Evolutionary conservation across 495 filamentous ascomycete species (phyloP).

Genomic region (Podospora conica): DNA sequence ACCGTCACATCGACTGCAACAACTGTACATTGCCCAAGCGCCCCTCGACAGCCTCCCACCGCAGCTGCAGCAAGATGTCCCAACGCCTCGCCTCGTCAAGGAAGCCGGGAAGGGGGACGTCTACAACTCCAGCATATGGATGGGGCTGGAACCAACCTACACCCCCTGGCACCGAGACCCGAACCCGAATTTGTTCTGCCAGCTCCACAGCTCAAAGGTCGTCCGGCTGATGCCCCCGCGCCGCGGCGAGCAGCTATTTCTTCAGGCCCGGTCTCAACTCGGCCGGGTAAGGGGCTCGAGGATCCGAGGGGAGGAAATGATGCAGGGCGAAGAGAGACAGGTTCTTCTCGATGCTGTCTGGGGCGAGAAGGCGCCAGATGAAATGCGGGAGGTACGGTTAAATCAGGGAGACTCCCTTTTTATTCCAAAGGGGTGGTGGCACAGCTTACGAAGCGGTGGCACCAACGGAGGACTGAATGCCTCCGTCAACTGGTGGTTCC

Average conservation of each 20-base stretch:
- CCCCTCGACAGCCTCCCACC: constrained; percentile 59
- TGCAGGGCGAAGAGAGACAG: constrained; percentile 66
- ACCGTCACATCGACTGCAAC: constrained; percentile 10
- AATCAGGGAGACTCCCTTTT: constrained; percentile 68
- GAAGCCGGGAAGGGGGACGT: constrained; percentile 63
- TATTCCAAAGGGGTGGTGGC: constrained; percentile 94
- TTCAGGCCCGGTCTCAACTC: constrained; percentile 44
- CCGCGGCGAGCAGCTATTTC: constrained; percentile 56
- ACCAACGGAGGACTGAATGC: constrained; percentile 28
- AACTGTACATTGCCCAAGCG: constrained; percentile 80
- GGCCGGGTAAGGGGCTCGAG: constrained; percentile 44
- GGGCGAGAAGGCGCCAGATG: constrained; percentile 36
- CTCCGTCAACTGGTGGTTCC: constrained; percentile 91
- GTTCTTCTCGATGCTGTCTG: constrained; percentile 65
- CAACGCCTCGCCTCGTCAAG: constrained; percentile 57
- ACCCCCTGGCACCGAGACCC: constrained; percentile 90
- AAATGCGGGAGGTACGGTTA: constrained; percentile 47
- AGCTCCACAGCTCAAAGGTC: constrained; percentile 67
- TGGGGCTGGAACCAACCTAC: constrained; percentile 76
- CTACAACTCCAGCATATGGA: constrained; percentile 82
- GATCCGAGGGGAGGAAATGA: constrained; percentile 86
- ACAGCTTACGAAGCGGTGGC: constrained; percentile 69
- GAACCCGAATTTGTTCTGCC: constrained; percentile 88
- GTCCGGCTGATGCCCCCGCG: constrained; percentile 63
- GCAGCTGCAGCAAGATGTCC: constrained; percentile 57